Conservation (phyloP, 352 stramenopile genomes). For the Phytopythium boreale region DNA sequence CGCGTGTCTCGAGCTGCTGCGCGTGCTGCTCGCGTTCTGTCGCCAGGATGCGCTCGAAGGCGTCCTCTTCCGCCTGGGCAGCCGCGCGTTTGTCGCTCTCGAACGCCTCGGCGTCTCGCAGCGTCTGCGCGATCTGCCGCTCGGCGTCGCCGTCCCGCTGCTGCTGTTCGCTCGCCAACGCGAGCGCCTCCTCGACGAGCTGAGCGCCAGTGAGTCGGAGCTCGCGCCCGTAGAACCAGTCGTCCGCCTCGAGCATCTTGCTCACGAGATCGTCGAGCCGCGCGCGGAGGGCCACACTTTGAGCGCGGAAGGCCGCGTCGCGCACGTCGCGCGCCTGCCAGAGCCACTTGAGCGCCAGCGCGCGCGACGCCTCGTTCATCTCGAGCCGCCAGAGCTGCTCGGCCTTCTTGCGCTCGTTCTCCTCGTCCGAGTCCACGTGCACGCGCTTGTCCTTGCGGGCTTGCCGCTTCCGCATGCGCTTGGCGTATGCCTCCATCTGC, state of each 20-base stretch:
- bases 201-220: slow-evolving; percentile 77
- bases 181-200: slow-evolving; percentile 51
- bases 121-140: slow-evolving; percentile 76
- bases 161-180: slow-evolving; percentile 54
- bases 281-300: slow-evolving; percentile 52
- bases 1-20: slow-evolving; percentile 53
- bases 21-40: slow-evolving; percentile 48
- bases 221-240: slow-evolving; percentile 92
- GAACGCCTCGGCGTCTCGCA: slow-evolving; percentile 79
- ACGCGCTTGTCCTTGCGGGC: slow-evolving; percentile 53
- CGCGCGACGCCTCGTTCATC: slow-evolving; percentile 78
- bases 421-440: slow-evolving; percentile 71
- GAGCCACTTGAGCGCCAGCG: slow-evolving; percentile 75
- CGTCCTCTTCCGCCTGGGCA: slow-evolving; percentile 46
- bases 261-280: slow-evolving; percentile 50
- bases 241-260: slow-evolving; percentile 90
- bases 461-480: slow-evolving; percentile 82
- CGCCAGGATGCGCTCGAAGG: slow-evolving; percentile 63
- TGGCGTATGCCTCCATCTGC: slow-evolving; percentile 92
- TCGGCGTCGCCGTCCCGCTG: slow-evolving; percentile 76
- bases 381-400: slow-evolving; percentile 60
- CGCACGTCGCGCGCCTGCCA: slow-evolving; percentile 69
- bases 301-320: slow-evolving; percentile 38
- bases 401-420: slow-evolving; percentile 48
- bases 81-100: slow-evolving; percentile 65